A percentile compares a stretch with the other conserved stretches of the same genome.
Evolutionary conservation across 2,329 filamentous ascomycete genomes (phyloP).

Genomic region (Hypoxylon sp.): DNA sequence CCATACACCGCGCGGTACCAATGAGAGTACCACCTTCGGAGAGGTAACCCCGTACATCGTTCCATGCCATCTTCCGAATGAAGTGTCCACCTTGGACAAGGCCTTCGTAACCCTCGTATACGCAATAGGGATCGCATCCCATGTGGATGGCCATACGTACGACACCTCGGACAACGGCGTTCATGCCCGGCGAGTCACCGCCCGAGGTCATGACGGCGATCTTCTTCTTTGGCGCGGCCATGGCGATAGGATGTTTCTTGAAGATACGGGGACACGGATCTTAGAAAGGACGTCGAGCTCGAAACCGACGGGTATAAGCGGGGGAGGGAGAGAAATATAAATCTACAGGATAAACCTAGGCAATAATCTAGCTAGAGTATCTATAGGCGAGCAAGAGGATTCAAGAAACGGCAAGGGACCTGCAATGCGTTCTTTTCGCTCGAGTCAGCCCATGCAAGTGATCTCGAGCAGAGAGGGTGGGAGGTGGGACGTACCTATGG

Average conservation of each 20-base stretch:
- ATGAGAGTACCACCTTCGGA: constrained; percentile 96
- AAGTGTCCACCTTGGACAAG: constrained; percentile 89
- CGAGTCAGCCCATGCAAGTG: constrained; percentile 30
- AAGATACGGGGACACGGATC: background rate
- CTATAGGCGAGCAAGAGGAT: constrained; percentile 10
- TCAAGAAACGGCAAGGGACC: constrained; percentile 4
- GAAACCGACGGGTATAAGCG: background rate
- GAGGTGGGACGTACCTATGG: constrained; percentile 25
- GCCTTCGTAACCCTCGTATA: constrained; percentile 97
- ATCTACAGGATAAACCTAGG: background rate
- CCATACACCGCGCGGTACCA: constrained; percentile 92
- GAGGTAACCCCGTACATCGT: constrained; percentile 93
- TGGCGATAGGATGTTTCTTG: constrained; percentile 43
- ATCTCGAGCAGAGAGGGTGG: constrained; percentile 11
- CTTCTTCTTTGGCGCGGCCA: constrained; percentile 67
- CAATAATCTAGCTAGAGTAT: constrained; percentile 11
- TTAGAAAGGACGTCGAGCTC: constrained; percentile 1
- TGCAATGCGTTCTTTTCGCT: constrained; percentile 37
- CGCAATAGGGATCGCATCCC: constrained; percentile 80
- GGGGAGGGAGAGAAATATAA: background rate
- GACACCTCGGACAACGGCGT: constrained; percentile 87
- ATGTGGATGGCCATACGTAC: constrained; percentile 91
- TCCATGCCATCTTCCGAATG: constrained; percentile 90
- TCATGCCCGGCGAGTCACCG: constrained; percentile 96
- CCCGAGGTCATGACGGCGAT: constrained; percentile 96